These are phyloP conservation scores for Exserohilum rostratum DNA, from an alignment of 2,329 filamentous ascomycete genomes.

Conservation along the genomic window DNA sequence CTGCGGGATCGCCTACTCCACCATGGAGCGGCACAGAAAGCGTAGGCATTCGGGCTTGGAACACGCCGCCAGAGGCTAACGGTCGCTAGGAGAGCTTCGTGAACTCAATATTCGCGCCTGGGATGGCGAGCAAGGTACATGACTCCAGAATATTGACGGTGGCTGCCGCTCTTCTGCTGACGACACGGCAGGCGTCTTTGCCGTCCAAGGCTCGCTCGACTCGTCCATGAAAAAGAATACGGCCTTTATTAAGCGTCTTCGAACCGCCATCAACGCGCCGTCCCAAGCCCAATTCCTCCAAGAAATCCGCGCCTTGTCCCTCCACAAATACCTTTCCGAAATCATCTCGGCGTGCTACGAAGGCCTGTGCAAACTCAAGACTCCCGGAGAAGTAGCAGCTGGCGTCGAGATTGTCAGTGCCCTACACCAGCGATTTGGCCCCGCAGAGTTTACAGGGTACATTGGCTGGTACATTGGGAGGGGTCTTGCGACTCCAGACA, in stretches of 20 bases:
- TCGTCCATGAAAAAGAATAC: slow-evolving; percentile 98
- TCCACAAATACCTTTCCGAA: slow-evolving; percentile 96
- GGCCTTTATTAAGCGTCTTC: slow-evolving; percentile 93
- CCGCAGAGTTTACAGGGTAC: slow-evolving; percentile 86
- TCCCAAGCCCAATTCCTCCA: slow-evolving; percentile 83
- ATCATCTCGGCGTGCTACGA: slow-evolving; percentile 96
- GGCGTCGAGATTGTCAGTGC: slow-evolving; percentile 93
- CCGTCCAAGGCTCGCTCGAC: slow-evolving; percentile 80
- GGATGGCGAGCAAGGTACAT: slow-evolving; percentile 82
- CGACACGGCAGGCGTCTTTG: slow-evolving; percentile 70
- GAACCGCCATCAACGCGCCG: slow-evolving; percentile 82
- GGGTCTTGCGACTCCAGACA: slow-evolving; percentile 89
- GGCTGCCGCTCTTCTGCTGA: slow-evolving; percentile 20
- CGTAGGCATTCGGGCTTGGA: slow-evolving; percentile 39
- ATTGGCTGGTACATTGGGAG: slow-evolving; percentile 92
- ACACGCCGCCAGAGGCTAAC: slow-evolving; percentile 26
- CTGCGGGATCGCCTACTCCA: slow-evolving; percentile 38
- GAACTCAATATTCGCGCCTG: slow-evolving; percentile 86
- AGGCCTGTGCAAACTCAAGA: slow-evolving; percentile 88
- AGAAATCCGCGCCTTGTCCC: slow-evolving; percentile 86
- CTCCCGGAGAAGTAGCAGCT: slow-evolving; percentile 86
- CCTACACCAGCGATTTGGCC: slow-evolving; percentile 93
- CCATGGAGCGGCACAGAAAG: slow-evolving; percentile 59
- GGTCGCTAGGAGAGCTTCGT: slow-evolving; percentile 78
- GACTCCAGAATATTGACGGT: slow-evolving; percentile 15